Base-by-base conservation (phyloP, 2,329 filamentous ascomycete genomes). In the Phaeosphaeria sp. region DNA sequence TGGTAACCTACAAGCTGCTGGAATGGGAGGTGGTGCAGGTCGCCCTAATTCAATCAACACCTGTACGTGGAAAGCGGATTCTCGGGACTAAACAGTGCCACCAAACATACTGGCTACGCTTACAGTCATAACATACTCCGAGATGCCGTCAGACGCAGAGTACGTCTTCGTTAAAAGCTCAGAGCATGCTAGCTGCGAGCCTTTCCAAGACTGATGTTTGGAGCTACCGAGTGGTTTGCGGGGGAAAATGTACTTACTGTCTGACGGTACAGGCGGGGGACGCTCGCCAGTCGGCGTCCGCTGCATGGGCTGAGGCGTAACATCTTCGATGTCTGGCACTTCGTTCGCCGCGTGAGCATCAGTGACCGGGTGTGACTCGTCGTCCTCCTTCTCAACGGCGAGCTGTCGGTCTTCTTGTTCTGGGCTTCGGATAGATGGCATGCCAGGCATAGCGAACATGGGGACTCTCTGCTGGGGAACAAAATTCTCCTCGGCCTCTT, bases 371-470 rank as follows among this genome's bases (percentile, higher is more conserved):
- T 78, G 72, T 20, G 76, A 66, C 22, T 78, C 71, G 50, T 80
- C 79, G 43, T 84, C 79, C 54, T 84, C 83, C 56, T 86, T 85
- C 55, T 82, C 82, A 59, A 85, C 66, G 54, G 71, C 64, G 23
- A 79, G 64, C 74, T 83, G 63, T 48, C 70, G 73, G 17, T 78
- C 69, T 52, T 81, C 79, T 55, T 78, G 61, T 58, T 81, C 82
- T 9, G 83, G 83, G 56, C 83, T 86, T 58, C 56, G 71, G 21
- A 78, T 77, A 56, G 74, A 84, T 61, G 86, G 84, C 85, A 96
- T 87, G 10, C 91, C 91, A 15, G 91, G 91, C 58, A 96, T 82
- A 5, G 83, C 82, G 72, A 87, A 83, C 73, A 87, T 83, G 22
- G 85, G 83, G 13, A 74, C 84, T 80, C 79, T 76, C 58, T 79